Evolutionary conservation across 805 yeast genomes (phyloP).

Genomic region (Wickerhamiella australiensis): DNA sequence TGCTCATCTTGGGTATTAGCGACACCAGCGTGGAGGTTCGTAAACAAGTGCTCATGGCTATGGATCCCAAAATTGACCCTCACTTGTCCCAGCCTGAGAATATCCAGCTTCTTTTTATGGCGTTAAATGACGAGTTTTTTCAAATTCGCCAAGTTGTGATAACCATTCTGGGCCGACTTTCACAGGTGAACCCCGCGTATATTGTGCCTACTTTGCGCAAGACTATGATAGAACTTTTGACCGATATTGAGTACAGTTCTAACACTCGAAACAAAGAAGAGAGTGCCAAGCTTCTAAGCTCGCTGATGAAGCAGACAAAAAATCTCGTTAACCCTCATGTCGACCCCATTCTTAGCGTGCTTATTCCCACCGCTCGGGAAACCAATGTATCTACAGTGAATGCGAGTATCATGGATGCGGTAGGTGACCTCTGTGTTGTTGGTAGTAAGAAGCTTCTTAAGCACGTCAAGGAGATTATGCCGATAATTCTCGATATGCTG

Average conservation of each 20-base stretch:
- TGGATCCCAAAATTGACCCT: conserved; percentile 71
- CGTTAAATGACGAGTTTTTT: conserved; percentile 82
- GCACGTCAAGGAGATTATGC: conserved; percentile 69
- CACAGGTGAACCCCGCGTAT: conserved; percentile 85
- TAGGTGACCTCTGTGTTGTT: conserved; percentile 80
- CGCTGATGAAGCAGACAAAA: conserved; percentile 64
- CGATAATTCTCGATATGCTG: conserved; percentile 70
- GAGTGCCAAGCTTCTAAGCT: conserved; percentile 60
- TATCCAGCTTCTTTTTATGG: conserved; percentile 71
- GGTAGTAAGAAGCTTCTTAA: conserved; percentile 76
- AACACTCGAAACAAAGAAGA: conserved; percentile 73
- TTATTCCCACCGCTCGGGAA: conserved; percentile 65
- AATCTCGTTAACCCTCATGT: conserved; percentile 84
- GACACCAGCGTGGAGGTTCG: conserved; percentile 83
- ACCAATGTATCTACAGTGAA: conserved; percentile 62
- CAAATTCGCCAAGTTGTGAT: conserved; percentile 70
- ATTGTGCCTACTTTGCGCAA: conserved; percentile 87
- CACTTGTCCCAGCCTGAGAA: conserved; percentile 91
- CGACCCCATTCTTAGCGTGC: conserved; percentile 75
- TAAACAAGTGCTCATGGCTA: conserved; percentile 57
- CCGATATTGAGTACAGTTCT: conserved; percentile 73
- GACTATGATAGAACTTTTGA: conserved; percentile 69
- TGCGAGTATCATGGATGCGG: conserved; percentile 68
- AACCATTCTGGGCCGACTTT: conserved; percentile 67
- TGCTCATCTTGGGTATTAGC: conserved; percentile 71